phyloP scores from a whole-genome alignment of 2,329 filamentous ascomycete species.

The Talaromyces sp. region DNA sequence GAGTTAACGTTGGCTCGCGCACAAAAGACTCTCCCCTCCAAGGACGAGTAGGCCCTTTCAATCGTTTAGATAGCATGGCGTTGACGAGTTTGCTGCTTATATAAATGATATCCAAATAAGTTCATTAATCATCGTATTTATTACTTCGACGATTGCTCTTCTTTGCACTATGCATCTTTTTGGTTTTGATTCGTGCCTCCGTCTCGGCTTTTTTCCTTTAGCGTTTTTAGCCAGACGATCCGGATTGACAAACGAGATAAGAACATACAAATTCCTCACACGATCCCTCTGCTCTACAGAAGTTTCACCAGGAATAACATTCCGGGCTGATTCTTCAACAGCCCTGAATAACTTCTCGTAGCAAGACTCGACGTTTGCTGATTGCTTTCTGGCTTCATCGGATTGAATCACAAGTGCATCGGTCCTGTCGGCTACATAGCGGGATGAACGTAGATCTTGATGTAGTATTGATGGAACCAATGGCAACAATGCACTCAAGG shows the following conservation, averaged over 20 bases:
- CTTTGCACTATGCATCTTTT: slow-evolving; percentile 61
- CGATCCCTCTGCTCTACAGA: slow-evolving; percentile 53
- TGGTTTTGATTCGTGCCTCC: slow-evolving; percentile 54
- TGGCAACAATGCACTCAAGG: slow-evolving; percentile 51
- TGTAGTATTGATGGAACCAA: slow-evolving; percentile 56
- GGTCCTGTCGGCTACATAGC: slow-evolving; percentile 54
- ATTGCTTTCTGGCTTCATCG: slow-evolving; percentile 61
- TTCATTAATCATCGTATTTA: slow-evolving; percentile 35
- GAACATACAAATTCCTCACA: slow-evolving; percentile 38
- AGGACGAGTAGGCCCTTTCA: not conserved
- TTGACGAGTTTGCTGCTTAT: not conserved
- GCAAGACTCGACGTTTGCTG: slow-evolving; percentile 57
- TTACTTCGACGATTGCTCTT: slow-evolving; percentile 53
- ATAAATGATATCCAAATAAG: slow-evolving; percentile 17
- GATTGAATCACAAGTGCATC: slow-evolving; percentile 59
- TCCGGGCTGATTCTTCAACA: slow-evolving; percentile 50
- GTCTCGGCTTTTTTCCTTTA: slow-evolving; percentile 56
- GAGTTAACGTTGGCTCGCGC: slow-evolving; percentile 36
- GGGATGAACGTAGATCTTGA: slow-evolving; percentile 48
- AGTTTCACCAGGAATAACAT: slow-evolving; percentile 58
- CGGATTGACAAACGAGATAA: not conserved
- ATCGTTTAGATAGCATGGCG: not conserved
- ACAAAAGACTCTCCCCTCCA: slow-evolving; percentile 27
- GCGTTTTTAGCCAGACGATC: slow-evolving; percentile 16
- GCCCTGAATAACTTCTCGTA: slow-evolving; percentile 56